Evolutionary conservation across 2,329 filamentous ascomycete species (phyloP), one percentile per base, ranked within the genome.

Genomic region (Alternaria tenuissima): DNA sequence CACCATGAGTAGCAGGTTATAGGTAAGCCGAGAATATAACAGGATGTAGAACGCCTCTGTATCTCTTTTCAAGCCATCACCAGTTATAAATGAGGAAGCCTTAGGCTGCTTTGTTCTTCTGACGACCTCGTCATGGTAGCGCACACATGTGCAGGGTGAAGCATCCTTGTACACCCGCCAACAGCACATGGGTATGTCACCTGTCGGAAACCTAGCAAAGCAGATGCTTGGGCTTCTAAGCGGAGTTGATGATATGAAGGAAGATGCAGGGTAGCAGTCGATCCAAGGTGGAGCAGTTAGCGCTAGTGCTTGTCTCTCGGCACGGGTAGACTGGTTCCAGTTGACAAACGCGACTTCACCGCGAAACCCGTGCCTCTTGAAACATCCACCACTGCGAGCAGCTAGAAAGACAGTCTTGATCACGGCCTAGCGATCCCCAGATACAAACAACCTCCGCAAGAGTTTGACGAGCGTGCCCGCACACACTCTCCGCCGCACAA

Each of bases 291-390:
- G 57, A 56, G 57, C 53, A 22, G 38, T 46, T 51, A 56, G 59
- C 61, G 60, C 52, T 61, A 57, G 61, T 57, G 61, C 61, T 60
- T 56, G 57, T 57, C 59, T 61, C 62, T 69, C 61, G 66, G 66
- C 63, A 62, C 60, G 59, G 52, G 46, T 56, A 59, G 28, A 30
- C 28, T 30, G 28, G 52, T 57, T 61, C 54, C 54, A 61, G 58
- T 61, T 61, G 43, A 57, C 53, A 56, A 57, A 58, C 67, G 65
- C 67, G 65, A 67, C 65, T 66, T 62, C 65, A 64, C 67, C 65
- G 61, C 64, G 62, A 57, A 61, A 55, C 61, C 63, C 62, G 66
- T 66, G 65, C 63, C 66, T 68, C 61, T 67, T 53, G 59, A 60
- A 66, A 61, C 63, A 62, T 62, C 57, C 57, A 57, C 62, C 49